Percentiles rank a stretch among this genome's conserved stretches.
phyloP scores from a whole-genome alignment of 148 eudicot species.

The Polygonum maritimum region DNA sequence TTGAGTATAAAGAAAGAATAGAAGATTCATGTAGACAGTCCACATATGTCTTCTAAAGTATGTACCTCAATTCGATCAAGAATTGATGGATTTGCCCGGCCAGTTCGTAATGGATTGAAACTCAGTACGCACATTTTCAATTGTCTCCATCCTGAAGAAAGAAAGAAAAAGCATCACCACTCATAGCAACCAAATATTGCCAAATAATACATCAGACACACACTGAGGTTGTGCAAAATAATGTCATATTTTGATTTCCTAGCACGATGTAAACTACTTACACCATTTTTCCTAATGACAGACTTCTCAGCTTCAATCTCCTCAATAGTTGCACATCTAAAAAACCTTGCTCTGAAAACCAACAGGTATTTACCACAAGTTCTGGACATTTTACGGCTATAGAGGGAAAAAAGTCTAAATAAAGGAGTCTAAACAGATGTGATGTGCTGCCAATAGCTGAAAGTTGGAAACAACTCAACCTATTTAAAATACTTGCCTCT shows the following conservation, averaged over 20 bases:
- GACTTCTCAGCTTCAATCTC: constrained; percentile 41
- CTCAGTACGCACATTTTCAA: constrained; percentile 59
- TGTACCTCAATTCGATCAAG: constrained; percentile 81
- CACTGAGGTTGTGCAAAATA: neutral
- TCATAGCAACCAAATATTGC: neutral
- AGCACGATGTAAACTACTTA: constrained; percentile 25
- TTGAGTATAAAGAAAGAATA: neutral
- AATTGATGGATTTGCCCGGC: constrained; percentile 76
- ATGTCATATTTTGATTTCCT: neutral
- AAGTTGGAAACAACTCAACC: neutral
- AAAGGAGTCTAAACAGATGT: no score
- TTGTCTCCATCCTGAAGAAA: constrained; percentile 71
- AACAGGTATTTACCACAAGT: constrained; percentile 9
- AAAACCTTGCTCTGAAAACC: constrained; percentile 44
- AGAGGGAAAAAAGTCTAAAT: neutral
- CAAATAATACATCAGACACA: neutral
- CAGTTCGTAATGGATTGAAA: constrained; percentile 80
- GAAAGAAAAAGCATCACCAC: constrained; percentile 3
- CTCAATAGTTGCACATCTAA: constrained; percentile 77
- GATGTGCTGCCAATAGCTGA: no score
- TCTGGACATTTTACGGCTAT: neutral
- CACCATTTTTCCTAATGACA: constrained; percentile 50
- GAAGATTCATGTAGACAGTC: neutral
- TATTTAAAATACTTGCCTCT: constrained; percentile 34
- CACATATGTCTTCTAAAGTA: neutral